Evolutionary conservation across 345 rosid species (phyloP).

Genomic region (Trapa incisa): DNA sequence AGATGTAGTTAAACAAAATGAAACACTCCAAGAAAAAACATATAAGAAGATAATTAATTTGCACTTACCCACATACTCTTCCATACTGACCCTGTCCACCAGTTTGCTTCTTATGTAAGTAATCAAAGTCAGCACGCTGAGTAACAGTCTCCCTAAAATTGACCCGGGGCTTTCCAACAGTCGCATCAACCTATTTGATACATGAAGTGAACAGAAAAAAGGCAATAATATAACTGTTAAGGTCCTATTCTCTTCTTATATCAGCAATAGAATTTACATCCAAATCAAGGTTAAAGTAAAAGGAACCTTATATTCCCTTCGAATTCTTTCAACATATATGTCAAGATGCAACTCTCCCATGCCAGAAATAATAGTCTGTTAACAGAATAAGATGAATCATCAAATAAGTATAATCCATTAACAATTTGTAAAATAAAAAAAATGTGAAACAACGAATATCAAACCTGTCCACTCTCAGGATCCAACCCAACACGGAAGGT

Average conservation of each 20-base stretch:
- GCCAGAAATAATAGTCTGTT: conserved; percentile 96
- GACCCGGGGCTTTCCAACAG: conserved; percentile 95
- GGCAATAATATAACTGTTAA: background rate
- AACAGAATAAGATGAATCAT: background rate
- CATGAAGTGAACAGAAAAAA: background rate
- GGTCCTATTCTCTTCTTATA: background rate
- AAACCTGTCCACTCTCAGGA: conserved; percentile 94
- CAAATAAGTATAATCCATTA: background rate
- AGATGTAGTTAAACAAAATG: background rate
- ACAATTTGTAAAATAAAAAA: background rate
- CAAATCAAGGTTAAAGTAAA: conserved; percentile 3
- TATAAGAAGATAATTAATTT: background rate
- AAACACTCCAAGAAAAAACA: background rate
- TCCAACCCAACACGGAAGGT: conserved; percentile 98
- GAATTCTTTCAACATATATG: conserved; percentile 86
- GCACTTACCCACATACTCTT: conserved; percentile 69
- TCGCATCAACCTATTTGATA: conserved; percentile 72
- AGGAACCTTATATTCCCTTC: conserved; percentile 83
- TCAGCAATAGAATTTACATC: conserved; percentile 1
- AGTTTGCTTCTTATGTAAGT: conserved; percentile 92
- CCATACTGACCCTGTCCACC: conserved; percentile 99
- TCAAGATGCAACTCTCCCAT: conserved; percentile 99
- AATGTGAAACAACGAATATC: conserved; percentile 3
- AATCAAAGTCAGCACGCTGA: conserved; percentile 80
- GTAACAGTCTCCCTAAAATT: conserved; percentile 95